Evolutionary conservation across 768 basidiomycete species (phyloP).

Genomic region (Tremella fuciformis): DNA sequence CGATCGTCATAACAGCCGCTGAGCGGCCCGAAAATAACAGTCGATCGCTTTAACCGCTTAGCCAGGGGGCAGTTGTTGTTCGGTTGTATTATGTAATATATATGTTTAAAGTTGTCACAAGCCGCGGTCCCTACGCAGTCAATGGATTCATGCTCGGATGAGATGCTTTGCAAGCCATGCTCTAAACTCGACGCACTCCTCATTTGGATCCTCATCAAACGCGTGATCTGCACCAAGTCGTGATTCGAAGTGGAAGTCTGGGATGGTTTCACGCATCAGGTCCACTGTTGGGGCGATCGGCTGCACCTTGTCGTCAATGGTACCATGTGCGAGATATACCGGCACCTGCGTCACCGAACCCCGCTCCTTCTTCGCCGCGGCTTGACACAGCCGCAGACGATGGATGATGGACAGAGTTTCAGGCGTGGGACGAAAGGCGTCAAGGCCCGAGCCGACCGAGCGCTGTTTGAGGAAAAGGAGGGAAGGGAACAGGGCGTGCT

Average conservation of each 20-base stretch:
- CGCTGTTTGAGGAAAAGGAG: conserved; percentile 39
- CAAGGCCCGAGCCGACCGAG: conserved; percentile 31
- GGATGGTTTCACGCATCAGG: conserved; percentile 17
- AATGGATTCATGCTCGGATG: neutral
- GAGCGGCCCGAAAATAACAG: too few species aligned
- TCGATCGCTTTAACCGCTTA: too few species aligned
- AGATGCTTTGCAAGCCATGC: conserved; percentile 32
- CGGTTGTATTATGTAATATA: too few species aligned
- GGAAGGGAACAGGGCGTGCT: conserved; percentile 42
- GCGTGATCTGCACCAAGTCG: conserved; percentile 34
- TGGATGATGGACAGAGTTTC: conserved; percentile 32
- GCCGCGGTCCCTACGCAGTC: too few species aligned
- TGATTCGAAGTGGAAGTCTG: conserved; percentile 22
- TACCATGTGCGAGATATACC: conserved; percentile 35
- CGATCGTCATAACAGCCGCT: too few species aligned
- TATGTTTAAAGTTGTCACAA: too few species aligned
- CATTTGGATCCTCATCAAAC: conserved; percentile 40
- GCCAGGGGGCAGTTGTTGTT: too few species aligned
- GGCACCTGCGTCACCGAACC: conserved; percentile 14
- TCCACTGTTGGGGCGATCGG: conserved; percentile 37
- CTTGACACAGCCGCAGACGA: conserved; percentile 20
- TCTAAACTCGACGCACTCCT: conserved; percentile 37
- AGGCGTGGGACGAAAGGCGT: conserved; percentile 36
- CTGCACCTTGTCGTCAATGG: conserved; percentile 38
- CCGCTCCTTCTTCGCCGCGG: neutral